Evolutionary conservation across 345 rosid species (phyloP).

Genomic region (Rhizophora apiculata): DNA sequence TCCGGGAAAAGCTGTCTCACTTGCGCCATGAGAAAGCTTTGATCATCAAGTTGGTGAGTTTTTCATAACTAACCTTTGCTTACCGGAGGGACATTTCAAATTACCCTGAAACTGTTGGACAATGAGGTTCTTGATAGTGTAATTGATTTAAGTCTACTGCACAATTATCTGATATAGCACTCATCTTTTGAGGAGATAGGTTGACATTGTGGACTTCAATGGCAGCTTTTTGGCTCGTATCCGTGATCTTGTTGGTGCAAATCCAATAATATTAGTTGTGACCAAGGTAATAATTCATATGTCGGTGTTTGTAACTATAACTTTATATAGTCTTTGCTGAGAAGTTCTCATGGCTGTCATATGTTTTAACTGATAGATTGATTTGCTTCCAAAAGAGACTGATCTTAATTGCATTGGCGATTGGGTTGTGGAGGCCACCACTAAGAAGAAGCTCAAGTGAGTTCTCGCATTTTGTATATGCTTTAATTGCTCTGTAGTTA

Average conservation of each 20-base stretch:
- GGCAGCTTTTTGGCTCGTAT: slow-evolving; percentile 91
- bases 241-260: slow-evolving; percentile 88
- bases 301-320: slow-evolving; percentile 8
- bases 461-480: slow-evolving; percentile 15
- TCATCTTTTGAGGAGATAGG: slow-evolving; percentile 38
- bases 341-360: slow-evolving; percentile 8
- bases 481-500: neutral
- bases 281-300: slow-evolving; percentile 56
- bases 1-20: slow-evolving; percentile 79
- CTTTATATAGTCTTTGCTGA: neutral
- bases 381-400: slow-evolving; percentile 91
- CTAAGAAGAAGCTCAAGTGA: slow-evolving; percentile 85
- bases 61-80: neutral
- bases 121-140: slow-evolving; percentile 2
- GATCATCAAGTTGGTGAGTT: slow-evolving; percentile 72
- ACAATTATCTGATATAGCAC: neutral
- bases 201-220: slow-evolving; percentile 91
- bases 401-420: slow-evolving; percentile 92
- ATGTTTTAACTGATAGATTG: slow-evolving; percentile 46
- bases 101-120: neutral
- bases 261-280: slow-evolving; percentile 83
- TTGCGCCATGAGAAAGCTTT: slow-evolving; percentile 74
- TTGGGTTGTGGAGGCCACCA: slow-evolving; percentile 89
- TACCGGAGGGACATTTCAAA: neutral
- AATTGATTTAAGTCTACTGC: neutral